Base-by-base conservation (phyloP, 2,329 filamentous ascomycete species). In the Acrodontium crateriforme region DNA sequence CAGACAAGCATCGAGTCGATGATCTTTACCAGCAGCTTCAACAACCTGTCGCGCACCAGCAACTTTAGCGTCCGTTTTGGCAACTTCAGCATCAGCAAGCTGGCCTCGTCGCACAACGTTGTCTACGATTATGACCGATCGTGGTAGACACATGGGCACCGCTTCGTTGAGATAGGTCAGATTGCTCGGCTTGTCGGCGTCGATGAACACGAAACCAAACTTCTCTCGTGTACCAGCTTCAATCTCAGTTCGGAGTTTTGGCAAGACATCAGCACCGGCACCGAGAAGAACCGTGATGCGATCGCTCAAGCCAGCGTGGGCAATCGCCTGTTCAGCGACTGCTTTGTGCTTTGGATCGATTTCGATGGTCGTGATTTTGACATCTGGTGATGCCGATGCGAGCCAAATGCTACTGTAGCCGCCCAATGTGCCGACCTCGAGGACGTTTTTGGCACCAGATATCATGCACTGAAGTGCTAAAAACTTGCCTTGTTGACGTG, bases 21-120 rank as follows among this genome's bases (percentile, higher is more conserved):
- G 39, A 46, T 62, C 55, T 34, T 39, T 50, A 8, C 59, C 61
- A 18, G 55, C 51, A 19, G 47, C 54, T 45, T 61, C 60, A 13
- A 65, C 49, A 9, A 60, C 47, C 26, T 40, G 36, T 38, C 54
- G 47, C 18, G 46, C 26, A 2, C 45, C 45, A 5, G 25, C 25
- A 9, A 49, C 28, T 8, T 28, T 21, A 13, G n/a, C 34, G 11
- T 28, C 27, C 3, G 34, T 22, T 22, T 36, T 17, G 9, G 25
- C 33, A n/a, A 37, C 38, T 13, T 25, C 24, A 12, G 39, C 36
- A 8, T 50, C 39, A 11, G 53, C 53, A 16, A 64, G 32, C 36
- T 45, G 35, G 10, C 58, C 57, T 25, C 49, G 47, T 27, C 39
- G 23, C 7, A 40, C 38, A 6, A 45, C 34, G 25, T 45, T 45